A percentile compares a stretch with the other conserved stretches of the same genome.
phyloP scores from a whole-genome alignment of 495 filamentous ascomycete species.

The Aspergillus nanangensis region DNA sequence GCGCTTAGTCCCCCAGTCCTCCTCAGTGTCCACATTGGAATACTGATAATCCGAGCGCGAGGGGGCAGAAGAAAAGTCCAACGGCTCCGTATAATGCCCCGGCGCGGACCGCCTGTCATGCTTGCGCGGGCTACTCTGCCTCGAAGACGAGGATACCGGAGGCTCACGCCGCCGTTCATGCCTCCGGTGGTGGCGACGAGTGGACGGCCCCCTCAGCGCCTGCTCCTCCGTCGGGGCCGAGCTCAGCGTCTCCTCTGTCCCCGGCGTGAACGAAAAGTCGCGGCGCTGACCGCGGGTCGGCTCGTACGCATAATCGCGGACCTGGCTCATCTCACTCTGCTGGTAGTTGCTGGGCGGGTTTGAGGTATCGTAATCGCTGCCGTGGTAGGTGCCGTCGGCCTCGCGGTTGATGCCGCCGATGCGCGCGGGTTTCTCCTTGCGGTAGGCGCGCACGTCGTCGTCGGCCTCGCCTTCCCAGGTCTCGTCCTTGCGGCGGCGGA shows the following conservation, averaged over 20 bases:
- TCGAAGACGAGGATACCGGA: constrained; percentile 22
- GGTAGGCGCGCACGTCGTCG: constrained; percentile 73
- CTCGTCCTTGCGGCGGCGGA: constrained; percentile 36
- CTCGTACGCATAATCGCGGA: constrained; percentile 43
- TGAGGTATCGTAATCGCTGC: constrained; percentile 52
- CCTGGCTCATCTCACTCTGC: constrained; percentile 49
- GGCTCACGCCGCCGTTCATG: constrained; percentile 25
- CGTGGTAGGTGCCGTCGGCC: constrained; percentile 68
- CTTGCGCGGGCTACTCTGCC: constrained; percentile 36
- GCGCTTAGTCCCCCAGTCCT: constrained; percentile 68
- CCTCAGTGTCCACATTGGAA: constrained; percentile 48
- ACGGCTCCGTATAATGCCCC: constrained; percentile 54
- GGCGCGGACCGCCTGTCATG: constrained; percentile 35
- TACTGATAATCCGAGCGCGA: constrained; percentile 44
- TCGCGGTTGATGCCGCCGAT: constrained; percentile 83
- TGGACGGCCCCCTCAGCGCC: constrained; percentile 33
- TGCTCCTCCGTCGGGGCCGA: constrained; percentile 48
- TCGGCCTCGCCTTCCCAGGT: constrained; percentile 58
- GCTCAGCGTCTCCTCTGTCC: constrained; percentile 49
- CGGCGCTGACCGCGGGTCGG: constrained; percentile 26
- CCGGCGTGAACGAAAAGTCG: constrained; percentile 46
- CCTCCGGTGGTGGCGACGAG: constrained; percentile 32
- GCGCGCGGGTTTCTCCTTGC: constrained; percentile 74
- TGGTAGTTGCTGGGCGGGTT: constrained; percentile 44
- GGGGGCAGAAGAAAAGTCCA: constrained; percentile 43